These are phyloP conservation scores for Backusella circina DNA, from an alignment of 192 early-diverging fungal species.

Conservation along the genomic window DNA sequence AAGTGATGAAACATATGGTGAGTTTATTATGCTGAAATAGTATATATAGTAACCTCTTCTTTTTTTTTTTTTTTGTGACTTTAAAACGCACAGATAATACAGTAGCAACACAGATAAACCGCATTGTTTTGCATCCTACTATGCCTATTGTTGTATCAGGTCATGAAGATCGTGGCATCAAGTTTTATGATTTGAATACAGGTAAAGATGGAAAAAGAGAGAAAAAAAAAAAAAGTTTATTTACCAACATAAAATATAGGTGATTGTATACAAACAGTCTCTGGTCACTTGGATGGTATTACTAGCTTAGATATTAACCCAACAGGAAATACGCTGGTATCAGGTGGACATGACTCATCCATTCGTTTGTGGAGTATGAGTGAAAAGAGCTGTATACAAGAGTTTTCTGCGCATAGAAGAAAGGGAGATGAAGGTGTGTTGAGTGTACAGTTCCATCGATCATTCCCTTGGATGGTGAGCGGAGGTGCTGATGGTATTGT, in stretches of 20 bases:
- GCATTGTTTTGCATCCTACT: conserved; percentile 67
- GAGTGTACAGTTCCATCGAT: conserved; percentile 53
- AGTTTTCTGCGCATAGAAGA: conserved; percentile 64
- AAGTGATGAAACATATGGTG: conserved; percentile 59
- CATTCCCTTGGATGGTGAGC: conserved; percentile 50
- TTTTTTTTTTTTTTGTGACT: not conserved
- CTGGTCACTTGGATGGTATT: conserved; percentile 65
- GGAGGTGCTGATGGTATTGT: conserved; percentile 59
- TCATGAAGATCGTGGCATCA: conserved; percentile 72
- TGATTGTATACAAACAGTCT: conserved; percentile 55
- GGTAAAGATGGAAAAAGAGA: conserved; percentile 40
- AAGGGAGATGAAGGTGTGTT: conserved; percentile 78
- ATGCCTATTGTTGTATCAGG: conserved; percentile 69
- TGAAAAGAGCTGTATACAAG: conserved; percentile 61
- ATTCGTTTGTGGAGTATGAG: conserved; percentile 76
- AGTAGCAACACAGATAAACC: conserved; percentile 71
- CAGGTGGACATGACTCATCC: conserved; percentile 74
- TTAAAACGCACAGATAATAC: conserved; percentile 52
- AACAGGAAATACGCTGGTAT: conserved; percentile 57
- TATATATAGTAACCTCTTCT: not conserved
- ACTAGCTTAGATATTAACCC: conserved; percentile 63
- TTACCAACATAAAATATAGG: conserved; percentile 38
- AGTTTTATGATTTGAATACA: conserved; percentile 70
- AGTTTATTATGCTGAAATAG: conserved; percentile 8
- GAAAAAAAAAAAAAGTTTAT: not conserved